These are phyloP conservation scores for Malus hybrid DNA, from an alignment of 331 rosid species.

Conservation along the genomic window DNA sequence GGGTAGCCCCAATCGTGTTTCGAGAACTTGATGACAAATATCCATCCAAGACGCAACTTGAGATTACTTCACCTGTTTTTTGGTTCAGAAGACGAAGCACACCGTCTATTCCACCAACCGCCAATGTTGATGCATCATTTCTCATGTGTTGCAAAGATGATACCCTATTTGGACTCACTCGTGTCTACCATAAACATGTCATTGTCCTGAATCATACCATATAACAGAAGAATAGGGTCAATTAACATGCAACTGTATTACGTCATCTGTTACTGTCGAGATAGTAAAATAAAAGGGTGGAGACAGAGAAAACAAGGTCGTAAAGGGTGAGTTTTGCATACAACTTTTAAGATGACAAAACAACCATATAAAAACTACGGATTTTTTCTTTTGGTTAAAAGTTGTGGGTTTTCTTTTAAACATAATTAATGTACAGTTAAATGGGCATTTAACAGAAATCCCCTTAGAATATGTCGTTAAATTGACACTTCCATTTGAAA, in stretches of 20 bases:
- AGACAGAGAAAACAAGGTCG: neutral
- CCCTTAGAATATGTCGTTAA: too few species aligned
- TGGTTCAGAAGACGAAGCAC: constrained; percentile 59
- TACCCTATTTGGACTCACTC: constrained; percentile 51
- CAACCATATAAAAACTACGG: neutral
- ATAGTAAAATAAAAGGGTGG: neutral
- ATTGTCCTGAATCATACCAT: constrained; percentile 49
- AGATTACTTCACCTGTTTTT: constrained; percentile 47
- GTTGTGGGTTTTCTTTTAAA: too few species aligned
- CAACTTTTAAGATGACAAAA: neutral
- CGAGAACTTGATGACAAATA: constrained; percentile 7
- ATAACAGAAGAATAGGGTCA: constrained; percentile 4
- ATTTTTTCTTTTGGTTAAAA: neutral
- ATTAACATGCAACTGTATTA: neutral
- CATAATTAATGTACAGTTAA: too few species aligned
- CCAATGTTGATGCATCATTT: too few species aligned
- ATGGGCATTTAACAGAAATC: too few species aligned
- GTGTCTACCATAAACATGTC: constrained; percentile 55
- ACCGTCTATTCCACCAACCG: constrained; percentile 75
- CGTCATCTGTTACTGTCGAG: neutral
- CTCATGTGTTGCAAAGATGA: constrained; percentile 21
- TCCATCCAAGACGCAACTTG: constrained; percentile 34
- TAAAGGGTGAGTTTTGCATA: neutral
- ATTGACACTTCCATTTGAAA: too few species aligned
- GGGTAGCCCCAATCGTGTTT: constrained; percentile 18